Evolutionary conservation across 192 early-diverging fungal species (phyloP), one percentile per base, ranked within the genome.

Genomic region (Entomortierella chlamydospora): DNA sequence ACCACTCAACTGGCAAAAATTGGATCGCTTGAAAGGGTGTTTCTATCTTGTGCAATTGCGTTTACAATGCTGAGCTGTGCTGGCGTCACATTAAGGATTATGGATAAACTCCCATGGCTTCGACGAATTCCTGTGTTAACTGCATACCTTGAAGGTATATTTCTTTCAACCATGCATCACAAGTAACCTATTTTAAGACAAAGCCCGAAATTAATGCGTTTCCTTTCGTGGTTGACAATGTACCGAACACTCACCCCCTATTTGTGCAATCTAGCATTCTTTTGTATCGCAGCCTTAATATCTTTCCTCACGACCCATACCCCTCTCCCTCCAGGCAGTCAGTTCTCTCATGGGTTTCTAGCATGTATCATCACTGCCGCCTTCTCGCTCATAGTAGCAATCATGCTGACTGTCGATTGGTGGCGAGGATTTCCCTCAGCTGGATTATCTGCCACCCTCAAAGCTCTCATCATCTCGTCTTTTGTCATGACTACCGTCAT

Each of bases 401-500:
- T 70, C 67, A 79, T 79, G 76, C 37, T 79, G 12, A 66, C 76
- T n/a, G 43, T 79, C 7, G 76, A 79, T 33, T 79, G 76, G 76
- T 70, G 61, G 56, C 20, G 45, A 42, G 76, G 76, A 0, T 70
- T 79, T 43, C 76, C 76, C 9, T 65, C 67, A 2, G 68, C 76
- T 22, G 76, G 76, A 43, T 57, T 79, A n/a, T 70, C 76, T 1
- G 76, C 76, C 6, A 79, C 68, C 1, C 63, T 79, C 9, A 79
- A 79, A 31, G 76, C 63, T 2, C 76, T 79, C 25, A 79, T 79
- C 57, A 70, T 79, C 49, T 70, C 76, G 17, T 79, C 76, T 17
- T 79, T 79, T 57, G 57, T 70, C 57, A 79, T 79, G 76, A 79
- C 76, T 25, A 79, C 52, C 20, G 63, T 79, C 57, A 70, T 79